These are phyloP conservation scores for Aphanomyces stellatus DNA, from an alignment of 352 stramenopile genomes.

Conservation along the genomic window DNA sequence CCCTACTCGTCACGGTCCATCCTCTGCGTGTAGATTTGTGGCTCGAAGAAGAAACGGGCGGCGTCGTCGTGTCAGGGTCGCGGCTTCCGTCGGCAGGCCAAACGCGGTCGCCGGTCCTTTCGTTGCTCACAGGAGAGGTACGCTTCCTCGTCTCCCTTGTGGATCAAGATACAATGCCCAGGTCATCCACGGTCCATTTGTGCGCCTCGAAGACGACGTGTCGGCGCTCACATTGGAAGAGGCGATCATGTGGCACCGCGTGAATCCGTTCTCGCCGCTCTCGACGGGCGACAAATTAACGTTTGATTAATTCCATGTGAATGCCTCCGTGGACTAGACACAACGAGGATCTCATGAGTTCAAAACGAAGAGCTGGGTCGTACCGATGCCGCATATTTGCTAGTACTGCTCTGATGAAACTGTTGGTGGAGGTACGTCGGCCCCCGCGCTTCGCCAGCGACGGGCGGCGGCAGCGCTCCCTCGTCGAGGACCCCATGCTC, in stretches of 20 bases:
- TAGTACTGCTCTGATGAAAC: too few species aligned
- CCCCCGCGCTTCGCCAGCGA: too few species aligned
- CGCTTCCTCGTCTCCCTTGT: not conserved
- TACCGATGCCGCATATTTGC: too few species aligned
- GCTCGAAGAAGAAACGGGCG: not conserved
- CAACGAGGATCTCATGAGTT: too few species aligned
- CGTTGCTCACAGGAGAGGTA: conserved; percentile 14
- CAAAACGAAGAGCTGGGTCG: too few species aligned
- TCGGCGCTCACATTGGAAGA: conserved; percentile 16
- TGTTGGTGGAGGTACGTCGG: conserved; percentile 6
- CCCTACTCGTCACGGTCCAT: too few species aligned
- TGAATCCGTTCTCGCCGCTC: conserved; percentile 15
- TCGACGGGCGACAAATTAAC: conserved; percentile 10
- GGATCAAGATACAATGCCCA: not conserved
- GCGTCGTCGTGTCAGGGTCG: not conserved
- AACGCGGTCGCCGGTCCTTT: not conserved
- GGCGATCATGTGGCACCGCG: conserved; percentile 19
- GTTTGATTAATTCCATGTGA: conserved; percentile 13
- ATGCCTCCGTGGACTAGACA: too few species aligned
- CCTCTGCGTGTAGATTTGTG: not conserved
- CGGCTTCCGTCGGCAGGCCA: conserved; percentile 12
- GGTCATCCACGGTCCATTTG: conserved; percentile 13
- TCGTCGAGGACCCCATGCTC: conserved; percentile 27
- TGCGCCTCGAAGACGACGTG: conserved; percentile 17
- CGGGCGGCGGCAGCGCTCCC: too few species aligned